Conservation (phyloP, 1,139 yeast genomes). For the Yamadazyma dendronema region DNA sequence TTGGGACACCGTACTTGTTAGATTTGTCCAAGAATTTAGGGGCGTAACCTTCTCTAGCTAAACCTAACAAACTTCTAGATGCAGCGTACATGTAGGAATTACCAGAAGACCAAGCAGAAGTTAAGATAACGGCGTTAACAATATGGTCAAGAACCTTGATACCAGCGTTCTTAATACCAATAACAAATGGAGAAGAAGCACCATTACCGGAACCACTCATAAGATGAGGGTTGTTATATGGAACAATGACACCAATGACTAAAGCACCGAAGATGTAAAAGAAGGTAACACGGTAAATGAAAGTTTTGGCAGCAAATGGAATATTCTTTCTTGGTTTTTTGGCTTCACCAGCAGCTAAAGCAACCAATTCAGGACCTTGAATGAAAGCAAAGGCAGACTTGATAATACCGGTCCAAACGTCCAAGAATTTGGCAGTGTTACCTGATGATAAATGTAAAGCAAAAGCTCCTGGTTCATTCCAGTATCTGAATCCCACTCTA, state of each 20-base stretch:
- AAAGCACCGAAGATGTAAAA: conserved; percentile 45
- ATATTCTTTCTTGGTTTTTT: conserved; percentile 47
- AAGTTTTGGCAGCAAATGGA: conserved; percentile 46
- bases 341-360: conserved; percentile 49
- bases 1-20: conserved; percentile 44
- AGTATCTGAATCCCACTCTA: conserved; percentile 28
- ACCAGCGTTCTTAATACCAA: conserved; percentile 50
- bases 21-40: conserved; percentile 44
- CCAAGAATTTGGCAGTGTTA: conserved; percentile 24
- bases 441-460: conserved; percentile 19
- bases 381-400: conserved; percentile 32
- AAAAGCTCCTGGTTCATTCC: conserved; percentile 30
- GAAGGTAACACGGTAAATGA: conserved; percentile 42
- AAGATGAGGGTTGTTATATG: conserved; percentile 40
- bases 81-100: conserved; percentile 42
- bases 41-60: conserved; percentile 49
- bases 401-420: conserved; percentile 28
- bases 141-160: conserved; percentile 49
- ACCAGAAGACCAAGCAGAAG: conserved; percentile 55
- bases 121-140: conserved; percentile 48
- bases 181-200: conserved; percentile 53
- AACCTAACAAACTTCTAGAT: conserved; percentile 44
- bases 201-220: conserved; percentile 34
- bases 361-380: conserved; percentile 52
- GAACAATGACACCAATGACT: conserved; percentile 45